Percentiles rank a stretch among this genome's conserved stretches.
Evolutionary conservation across 1,284 basidiomycete genomes (phyloP).

Genomic region (Papiliotrema laurentii): DNA sequence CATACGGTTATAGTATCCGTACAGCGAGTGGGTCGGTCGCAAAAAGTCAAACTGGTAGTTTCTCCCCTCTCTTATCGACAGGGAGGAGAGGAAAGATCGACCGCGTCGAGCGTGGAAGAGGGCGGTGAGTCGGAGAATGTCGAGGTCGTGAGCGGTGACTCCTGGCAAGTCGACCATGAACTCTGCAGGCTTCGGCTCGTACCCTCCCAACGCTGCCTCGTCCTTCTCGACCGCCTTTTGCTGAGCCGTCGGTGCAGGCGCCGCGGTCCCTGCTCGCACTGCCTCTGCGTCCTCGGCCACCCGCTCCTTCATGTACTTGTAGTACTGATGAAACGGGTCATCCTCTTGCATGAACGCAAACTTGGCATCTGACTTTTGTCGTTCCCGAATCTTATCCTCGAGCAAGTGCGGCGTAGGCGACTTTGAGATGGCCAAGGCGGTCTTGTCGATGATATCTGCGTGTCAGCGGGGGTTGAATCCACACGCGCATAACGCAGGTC

Average conservation of each 20-base stretch:
- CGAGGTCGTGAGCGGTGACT: conserved; percentile 86
- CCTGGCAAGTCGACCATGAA: conserved; percentile 87
- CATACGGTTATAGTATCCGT: conserved; percentile 92
- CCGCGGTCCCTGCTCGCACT: conserved; percentile 20
- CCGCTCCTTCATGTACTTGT: conserved; percentile 76
- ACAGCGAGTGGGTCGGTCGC: conserved; percentile 89
- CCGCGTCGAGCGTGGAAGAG: conserved; percentile 92
- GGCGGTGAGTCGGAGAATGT: conserved; percentile 86
- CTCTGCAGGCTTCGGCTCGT: conserved; percentile 76
- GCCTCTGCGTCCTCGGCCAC: conserved; percentile 60
- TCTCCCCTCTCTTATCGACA: conserved; percentile 82
- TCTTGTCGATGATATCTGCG: conserved; percentile 89
- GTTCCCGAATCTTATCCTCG: conserved; percentile 92
- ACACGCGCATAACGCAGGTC: too few species aligned
- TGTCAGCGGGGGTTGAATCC: conserved; percentile 18
- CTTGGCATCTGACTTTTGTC: conserved; percentile 88
- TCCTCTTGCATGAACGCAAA: conserved; percentile 89
- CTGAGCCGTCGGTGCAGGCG: conserved; percentile 50
- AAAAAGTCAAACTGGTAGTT: conserved; percentile 99
- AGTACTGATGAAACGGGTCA: conserved; percentile 97
- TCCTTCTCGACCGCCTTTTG: conserved; percentile 35
- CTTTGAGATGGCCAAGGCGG: conserved; percentile 86
- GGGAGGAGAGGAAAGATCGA: conserved; percentile 73
- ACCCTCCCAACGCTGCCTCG: conserved; percentile 41
- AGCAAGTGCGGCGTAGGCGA: conserved; percentile 83